These are phyloP conservation scores for Penicillium brevicompactum DNA, from an alignment of 2,329 filamentous ascomycete species.

Conservation along the genomic window DNA sequence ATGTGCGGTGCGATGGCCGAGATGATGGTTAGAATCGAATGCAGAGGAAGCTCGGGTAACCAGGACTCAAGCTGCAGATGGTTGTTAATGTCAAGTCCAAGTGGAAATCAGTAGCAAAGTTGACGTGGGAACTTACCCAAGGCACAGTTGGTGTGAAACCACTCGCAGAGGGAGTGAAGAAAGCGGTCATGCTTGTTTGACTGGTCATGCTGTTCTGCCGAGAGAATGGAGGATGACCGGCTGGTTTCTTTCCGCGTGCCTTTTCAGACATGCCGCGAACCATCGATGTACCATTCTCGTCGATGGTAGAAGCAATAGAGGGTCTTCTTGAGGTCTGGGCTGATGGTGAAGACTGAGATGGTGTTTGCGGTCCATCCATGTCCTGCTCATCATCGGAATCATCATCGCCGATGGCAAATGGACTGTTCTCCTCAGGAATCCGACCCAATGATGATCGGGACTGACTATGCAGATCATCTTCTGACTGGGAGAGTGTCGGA, in stretches of 20 bases:
- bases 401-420: conserved; percentile 81
- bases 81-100: conserved; percentile 8
- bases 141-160: conserved; percentile 76
- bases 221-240: conserved; percentile 78
- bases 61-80: conserved; percentile 74
- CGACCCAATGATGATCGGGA: conserved; percentile 62
- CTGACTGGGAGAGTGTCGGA: conserved; percentile 40
- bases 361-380: conserved; percentile 62
- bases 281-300: conserved; percentile 81
- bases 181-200: conserved; percentile 65
- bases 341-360: conserved; percentile 59
- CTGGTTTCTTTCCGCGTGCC: conserved; percentile 92
- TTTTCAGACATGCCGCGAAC: conserved; percentile 95
- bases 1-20: conserved; percentile 57
- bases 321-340: conserved; percentile 62
- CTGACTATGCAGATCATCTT: conserved; percentile 40
- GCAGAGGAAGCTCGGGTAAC: conserved; percentile 87
- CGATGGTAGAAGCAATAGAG: conserved; percentile 67
- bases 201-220: conserved; percentile 88
- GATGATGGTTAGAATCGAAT: conserved; percentile 80
- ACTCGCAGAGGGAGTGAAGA: conserved; percentile 54
- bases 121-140: conserved; percentile 58
- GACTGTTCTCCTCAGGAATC: conserved; percentile 74
- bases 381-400: conserved; percentile 66
- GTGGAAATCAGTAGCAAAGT: conserved; percentile 7